A percentile compares a stretch with the other conserved stretches of the same genome.
phyloP scores from a whole-genome alignment of 306 rosid genomes.

The Abrus pulchellus region DNA sequence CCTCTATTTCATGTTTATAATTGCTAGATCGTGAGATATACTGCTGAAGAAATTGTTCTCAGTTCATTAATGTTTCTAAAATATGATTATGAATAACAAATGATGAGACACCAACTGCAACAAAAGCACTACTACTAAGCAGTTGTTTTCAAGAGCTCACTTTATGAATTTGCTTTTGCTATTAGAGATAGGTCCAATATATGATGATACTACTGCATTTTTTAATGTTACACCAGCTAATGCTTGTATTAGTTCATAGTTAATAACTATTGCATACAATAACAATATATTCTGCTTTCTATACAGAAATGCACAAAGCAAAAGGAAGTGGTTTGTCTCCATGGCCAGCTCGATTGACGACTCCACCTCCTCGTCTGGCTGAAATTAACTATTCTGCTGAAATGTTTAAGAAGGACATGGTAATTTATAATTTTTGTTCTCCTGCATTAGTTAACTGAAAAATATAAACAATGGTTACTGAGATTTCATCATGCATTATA shows the following conservation, averaged over 20 bases:
- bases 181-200: background rate
- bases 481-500: background rate
- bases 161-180: background rate
- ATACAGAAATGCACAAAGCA: slow-evolving; percentile 66
- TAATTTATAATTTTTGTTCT: slow-evolving; percentile 45
- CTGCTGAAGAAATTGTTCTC: slow-evolving; percentile 1
- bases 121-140: slow-evolving; percentile 1
- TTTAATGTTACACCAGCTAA: slow-evolving; percentile 12
- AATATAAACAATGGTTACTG: background rate
- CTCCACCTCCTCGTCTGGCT: slow-evolving; percentile 83
- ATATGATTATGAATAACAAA: background rate
- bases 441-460: slow-evolving; percentile 13
- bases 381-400: slow-evolving; percentile 72
- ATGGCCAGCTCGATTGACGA: slow-evolving; percentile 78
- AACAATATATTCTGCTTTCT: slow-evolving; percentile 40
- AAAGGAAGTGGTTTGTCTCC: slow-evolving; percentile 84
- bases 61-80: slow-evolving; percentile 9
- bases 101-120: slow-evolving; percentile 6
- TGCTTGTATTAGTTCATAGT: slow-evolving; percentile 16
- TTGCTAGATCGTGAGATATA: background rate
- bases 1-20: slow-evolving; percentile 1
- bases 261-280: slow-evolving; percentile 21
- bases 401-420: slow-evolving; percentile 75
- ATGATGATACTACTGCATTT: background rate
- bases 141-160: background rate